These are phyloP conservation scores for Colletotrichum musae DNA, from an alignment of 2,329 filamentous ascomycete genomes.

Conservation along the genomic window DNA sequence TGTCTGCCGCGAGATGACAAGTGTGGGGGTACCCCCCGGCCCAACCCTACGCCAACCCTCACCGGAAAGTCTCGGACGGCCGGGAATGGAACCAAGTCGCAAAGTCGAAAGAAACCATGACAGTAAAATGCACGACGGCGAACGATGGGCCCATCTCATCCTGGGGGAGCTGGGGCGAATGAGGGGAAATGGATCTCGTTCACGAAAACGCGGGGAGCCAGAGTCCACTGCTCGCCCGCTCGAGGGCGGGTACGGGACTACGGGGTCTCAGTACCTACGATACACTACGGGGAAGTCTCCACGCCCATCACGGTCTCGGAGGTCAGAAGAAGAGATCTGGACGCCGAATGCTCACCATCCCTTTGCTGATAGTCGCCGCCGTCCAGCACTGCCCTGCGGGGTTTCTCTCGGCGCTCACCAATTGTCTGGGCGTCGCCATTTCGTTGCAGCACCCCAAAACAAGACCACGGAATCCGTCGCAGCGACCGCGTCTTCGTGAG, in stretches of 20 bases:
- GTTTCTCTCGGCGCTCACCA: slow-evolving; percentile 33
- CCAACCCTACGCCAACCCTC: slow-evolving; percentile 26
- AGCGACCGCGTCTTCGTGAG: background rate
- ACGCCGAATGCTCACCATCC: slow-evolving; percentile 33
- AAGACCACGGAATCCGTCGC: slow-evolving; percentile 7
- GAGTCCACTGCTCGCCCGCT: slow-evolving; percentile 6
- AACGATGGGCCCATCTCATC: slow-evolving; percentile 24
- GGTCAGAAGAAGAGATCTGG: slow-evolving; percentile 31
- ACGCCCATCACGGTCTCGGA: slow-evolving; percentile 30
- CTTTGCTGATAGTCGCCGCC: slow-evolving; percentile 25
- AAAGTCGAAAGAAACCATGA: slow-evolving; percentile 1
- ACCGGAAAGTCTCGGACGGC: background rate
- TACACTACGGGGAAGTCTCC: background rate
- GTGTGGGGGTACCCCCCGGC: slow-evolving; percentile 35
- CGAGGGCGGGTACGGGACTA: background rate
- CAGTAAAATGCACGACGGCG: slow-evolving; percentile 9
- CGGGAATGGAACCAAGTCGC: slow-evolving; percentile 21
- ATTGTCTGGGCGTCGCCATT: slow-evolving; percentile 30
- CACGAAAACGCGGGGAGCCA: slow-evolving; percentile 24
- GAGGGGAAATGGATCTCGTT: slow-evolving; percentile 30
- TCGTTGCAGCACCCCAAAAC: background rate
- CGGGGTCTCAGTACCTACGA: background rate
- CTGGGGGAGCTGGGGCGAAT: slow-evolving; percentile 24
- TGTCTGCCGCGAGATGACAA: slow-evolving; percentile 40
- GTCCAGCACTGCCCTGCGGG: slow-evolving; percentile 39